These are phyloP conservation scores for Colletotrichum sp. DNA, from an alignment of 2,329 filamentous ascomycete genomes.

Conservation along the genomic window DNA sequence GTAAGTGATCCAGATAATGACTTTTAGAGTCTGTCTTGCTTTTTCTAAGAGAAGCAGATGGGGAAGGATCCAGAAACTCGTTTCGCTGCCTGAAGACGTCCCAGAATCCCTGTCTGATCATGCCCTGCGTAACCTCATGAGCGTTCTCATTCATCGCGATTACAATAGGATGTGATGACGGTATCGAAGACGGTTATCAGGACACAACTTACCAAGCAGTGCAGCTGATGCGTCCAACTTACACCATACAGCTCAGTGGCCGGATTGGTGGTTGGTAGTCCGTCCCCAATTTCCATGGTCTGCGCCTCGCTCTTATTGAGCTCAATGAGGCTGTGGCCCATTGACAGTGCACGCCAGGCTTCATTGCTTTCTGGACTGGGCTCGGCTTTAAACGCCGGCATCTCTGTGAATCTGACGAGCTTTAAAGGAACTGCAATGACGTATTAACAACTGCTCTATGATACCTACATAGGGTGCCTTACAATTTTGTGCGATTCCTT, in stretches of 20 bases:
- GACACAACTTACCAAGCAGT: background rate
- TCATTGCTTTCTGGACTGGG: background rate
- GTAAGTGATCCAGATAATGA: background rate
- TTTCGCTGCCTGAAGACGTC: background rate
- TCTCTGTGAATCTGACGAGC: background rate
- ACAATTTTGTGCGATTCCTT: background rate
- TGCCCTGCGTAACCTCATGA: background rate
- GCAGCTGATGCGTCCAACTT: background rate
- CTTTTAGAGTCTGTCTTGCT: background rate
- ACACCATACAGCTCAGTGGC: background rate
- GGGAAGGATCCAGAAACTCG: background rate
- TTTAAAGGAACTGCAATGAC: background rate
- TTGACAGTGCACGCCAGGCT: background rate
- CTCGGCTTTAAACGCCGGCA: background rate
- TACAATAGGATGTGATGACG: background rate
- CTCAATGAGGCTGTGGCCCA: background rate
- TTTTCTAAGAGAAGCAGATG: background rate
- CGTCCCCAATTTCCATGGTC: background rate
- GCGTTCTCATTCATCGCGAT: background rate
- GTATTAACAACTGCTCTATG: background rate
- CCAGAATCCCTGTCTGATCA: background rate
- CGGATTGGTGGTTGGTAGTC: background rate
- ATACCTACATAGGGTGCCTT: background rate
- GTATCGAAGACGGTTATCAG: background rate
- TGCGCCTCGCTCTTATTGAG: background rate